Conservation (phyloP, 2,329 filamentous ascomycete species). For the Monilinia fructigena region DNA sequence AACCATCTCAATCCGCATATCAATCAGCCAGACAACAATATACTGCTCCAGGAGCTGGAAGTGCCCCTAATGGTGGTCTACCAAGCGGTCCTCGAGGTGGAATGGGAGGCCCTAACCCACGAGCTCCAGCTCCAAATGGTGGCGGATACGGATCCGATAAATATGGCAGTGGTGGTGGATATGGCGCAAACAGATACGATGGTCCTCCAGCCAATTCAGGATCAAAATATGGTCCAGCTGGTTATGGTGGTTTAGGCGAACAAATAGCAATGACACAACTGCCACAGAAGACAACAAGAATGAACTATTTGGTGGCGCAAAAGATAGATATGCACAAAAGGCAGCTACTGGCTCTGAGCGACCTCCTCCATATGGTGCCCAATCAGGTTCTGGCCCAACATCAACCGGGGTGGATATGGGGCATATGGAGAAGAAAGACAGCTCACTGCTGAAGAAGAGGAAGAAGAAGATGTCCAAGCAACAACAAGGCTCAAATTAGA, state of each 20-base stretch:
- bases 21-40: constrained; percentile 32
- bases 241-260: constrained; percentile 59
- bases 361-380: constrained; percentile 34
- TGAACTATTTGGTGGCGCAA: constrained; percentile 55
- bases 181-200: constrained; percentile 55
- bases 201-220: constrained; percentile 40
- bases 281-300: constrained; percentile 56
- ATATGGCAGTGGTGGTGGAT: constrained; percentile 52
- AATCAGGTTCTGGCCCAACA: constrained; percentile 27
- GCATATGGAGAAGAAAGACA: constrained; percentile 69
- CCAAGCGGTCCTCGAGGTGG: constrained; percentile 33
- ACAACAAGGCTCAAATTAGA: constrained; percentile 72
- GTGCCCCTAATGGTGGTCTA: constrained; percentile 33
- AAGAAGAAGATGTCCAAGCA: constrained; percentile 70
- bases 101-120: constrained; percentile 25
- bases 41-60: constrained; percentile 34
- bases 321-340: constrained; percentile 39
- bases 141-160: constrained; percentile 54
- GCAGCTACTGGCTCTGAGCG: constrained; percentile 32
- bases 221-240: constrained; percentile 50
- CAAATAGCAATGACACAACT: constrained; percentile 44
- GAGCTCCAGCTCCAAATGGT: constrained; percentile 34
- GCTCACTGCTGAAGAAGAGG: constrained; percentile 73
- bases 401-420: constrained; percentile 42
- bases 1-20: constrained; percentile 36